phyloP scores from a whole-genome alignment of 2,329 filamentous ascomycete genomes.

The Hypoxylon sp. region DNA sequence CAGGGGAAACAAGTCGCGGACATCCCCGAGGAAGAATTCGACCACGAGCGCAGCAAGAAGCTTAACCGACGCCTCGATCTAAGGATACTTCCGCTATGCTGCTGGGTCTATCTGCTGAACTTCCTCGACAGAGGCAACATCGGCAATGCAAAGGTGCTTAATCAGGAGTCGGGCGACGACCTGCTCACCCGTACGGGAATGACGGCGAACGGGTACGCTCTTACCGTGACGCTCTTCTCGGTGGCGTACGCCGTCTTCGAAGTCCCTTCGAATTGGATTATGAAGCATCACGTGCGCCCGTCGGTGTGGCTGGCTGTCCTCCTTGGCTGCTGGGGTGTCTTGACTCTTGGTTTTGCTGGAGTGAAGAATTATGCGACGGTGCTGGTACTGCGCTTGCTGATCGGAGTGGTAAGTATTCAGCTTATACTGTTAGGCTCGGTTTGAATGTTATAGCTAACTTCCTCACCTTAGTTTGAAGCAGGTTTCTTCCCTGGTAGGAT shows the following conservation, averaged over 20 bases:
- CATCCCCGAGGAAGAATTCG: constrained; percentile 27
- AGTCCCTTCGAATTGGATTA: constrained; percentile 70
- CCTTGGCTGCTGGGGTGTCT: constrained; percentile 60
- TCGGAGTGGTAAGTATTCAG: constrained; percentile 60
- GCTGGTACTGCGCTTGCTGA: constrained; percentile 53
- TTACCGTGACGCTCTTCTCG: constrained; percentile 70
- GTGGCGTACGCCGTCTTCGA: constrained; percentile 74
- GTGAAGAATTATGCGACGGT: constrained; percentile 44
- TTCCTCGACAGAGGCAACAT: constrained; percentile 67
- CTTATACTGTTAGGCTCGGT: background rate
- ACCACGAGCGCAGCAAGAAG: constrained; percentile 36
- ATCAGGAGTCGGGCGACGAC: constrained; percentile 50
- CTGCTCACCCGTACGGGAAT: constrained; percentile 54
- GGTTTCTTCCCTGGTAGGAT: constrained; percentile 64
- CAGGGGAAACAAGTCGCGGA: constrained; percentile 15
- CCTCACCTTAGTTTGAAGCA: constrained; percentile 56
- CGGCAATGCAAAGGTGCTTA: constrained; percentile 62
- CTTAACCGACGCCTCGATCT: constrained; percentile 51
- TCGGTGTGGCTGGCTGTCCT: constrained; percentile 73
- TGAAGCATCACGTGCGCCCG: constrained; percentile 69
- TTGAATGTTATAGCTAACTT: constrained; percentile 3
- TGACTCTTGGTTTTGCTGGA: constrained; percentile 41
- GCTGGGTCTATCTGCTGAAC: constrained; percentile 66
- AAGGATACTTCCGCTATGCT: constrained; percentile 60
- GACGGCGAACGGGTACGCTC: constrained; percentile 68